phyloP scores from a whole-genome alignment of 75 land plant species.

The Cunninghamia lanceolata region DNA sequence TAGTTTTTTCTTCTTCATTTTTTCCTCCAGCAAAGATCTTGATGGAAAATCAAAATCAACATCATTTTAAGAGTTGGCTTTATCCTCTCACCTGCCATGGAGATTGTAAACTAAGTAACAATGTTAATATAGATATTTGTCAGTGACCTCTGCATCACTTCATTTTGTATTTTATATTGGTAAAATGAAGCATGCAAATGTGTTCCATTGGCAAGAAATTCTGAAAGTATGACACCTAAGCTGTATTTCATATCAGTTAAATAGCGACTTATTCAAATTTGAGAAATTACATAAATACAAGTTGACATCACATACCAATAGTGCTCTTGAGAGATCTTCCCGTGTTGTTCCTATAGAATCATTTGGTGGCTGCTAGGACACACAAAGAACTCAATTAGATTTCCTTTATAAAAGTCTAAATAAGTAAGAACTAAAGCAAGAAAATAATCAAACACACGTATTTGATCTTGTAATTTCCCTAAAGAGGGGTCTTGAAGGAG shows the following conservation, averaged over 20 bases:
- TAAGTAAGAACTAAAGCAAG: not conserved
- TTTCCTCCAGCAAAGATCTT: not conserved
- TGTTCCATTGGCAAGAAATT: not conserved
- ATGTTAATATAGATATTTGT: not conserved
- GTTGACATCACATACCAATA: constrained; percentile 49
- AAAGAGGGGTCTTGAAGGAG: too few species aligned
- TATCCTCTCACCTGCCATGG: not conserved
- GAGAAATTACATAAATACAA: not conserved
- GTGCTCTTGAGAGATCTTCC: constrained; percentile 64
- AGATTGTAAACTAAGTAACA: not conserved
- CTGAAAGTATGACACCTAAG: not conserved
- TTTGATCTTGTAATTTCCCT: too few species aligned
- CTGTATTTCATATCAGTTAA: not conserved
- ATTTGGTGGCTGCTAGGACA: constrained; percentile 47
- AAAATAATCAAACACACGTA: not conserved
- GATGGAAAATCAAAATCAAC: not conserved
- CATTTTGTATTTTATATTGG: not conserved
- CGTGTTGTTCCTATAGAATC: constrained; percentile 52
- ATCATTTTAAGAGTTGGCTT: not conserved
- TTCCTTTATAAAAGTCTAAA: not conserved
- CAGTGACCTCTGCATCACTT: not conserved
- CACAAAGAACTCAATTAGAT: constrained; percentile 1
- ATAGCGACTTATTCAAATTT: not conserved
- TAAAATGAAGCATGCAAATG: not conserved
- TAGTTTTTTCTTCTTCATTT: too few species aligned